Evolutionary conservation across 495 filamentous ascomycete genomes (phyloP), one percentile per base, ranked within the genome.

Genomic region (Neurospora sp.): DNA sequence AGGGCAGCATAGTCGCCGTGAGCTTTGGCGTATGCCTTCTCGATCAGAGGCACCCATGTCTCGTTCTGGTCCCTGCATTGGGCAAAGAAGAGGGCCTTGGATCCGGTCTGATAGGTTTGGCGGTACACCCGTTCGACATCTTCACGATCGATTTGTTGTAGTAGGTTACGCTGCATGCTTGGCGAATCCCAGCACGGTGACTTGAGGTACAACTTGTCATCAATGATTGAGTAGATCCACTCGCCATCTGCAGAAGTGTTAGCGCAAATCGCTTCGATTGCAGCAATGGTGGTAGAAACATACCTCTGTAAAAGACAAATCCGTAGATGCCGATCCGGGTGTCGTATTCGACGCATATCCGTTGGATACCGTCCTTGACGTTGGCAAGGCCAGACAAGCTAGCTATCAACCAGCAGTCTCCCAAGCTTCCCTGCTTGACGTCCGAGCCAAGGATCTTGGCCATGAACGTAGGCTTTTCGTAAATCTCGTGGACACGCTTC

Each of bases 21-120:
- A 10, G 94, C 94, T 80, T 98, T 98, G 41, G 95, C 95, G 78
- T 95, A 98, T 0, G 95, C 95, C 80, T 98, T 98, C 78, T 98
- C 95, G 1, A 98, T 86, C 42, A 98, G 83, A 0, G 96, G 93
- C 27, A 98, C 86, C 95, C 95, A 98, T 3, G 94, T 98, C 80
- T 98, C 95, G 78, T 96, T 95, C 71, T 91, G 87, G 77, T 94
- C 91, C 72, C 89, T 89, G 83, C 92, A 94, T 75, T 94, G 92
- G 1, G 92, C 94, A 82, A 97, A 97, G 80, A 93, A 94, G 7
- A 98, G 82, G 1, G 95, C 92, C 74, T 92, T 89, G 10, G 93
- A 96, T 9, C 85, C 85, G 3, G 90, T 93, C 80, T 96, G 94
- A 82, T 92, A 92, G 3, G 88, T 90, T 74, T 89, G 89, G 69